These are phyloP conservation scores for Zostera marina DNA, from an alignment of 116 monocot species.

Conservation along the genomic window DNA sequence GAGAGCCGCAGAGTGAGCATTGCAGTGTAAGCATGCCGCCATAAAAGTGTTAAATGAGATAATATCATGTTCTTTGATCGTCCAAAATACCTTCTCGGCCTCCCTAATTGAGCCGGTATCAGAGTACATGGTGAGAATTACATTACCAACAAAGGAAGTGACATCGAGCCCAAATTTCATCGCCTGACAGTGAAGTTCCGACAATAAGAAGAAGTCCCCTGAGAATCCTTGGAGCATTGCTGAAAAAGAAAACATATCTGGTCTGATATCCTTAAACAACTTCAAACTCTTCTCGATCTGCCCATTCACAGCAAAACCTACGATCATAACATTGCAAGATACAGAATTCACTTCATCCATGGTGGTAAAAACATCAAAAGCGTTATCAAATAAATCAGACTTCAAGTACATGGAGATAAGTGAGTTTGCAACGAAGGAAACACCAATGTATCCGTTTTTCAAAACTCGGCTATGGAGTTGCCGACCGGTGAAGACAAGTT, in stretches of 20 bases:
- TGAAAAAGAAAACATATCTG: slow-evolving; percentile 40
- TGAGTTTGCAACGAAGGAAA: slow-evolving; percentile 55
- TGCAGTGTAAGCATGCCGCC: slow-evolving; percentile 24
- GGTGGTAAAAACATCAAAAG: slow-evolving; percentile 23
- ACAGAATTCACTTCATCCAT: slow-evolving; percentile 23
- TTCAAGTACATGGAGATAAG: slow-evolving; percentile 64
- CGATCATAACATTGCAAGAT: slow-evolving; percentile 51
- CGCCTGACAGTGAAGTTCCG: slow-evolving; percentile 32
- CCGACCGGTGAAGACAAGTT: slow-evolving; percentile 13
- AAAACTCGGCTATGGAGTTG: slow-evolving; percentile 46
- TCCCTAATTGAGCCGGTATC: slow-evolving; percentile 14
- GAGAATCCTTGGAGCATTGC: slow-evolving; percentile 22
- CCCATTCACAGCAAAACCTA: slow-evolving; percentile 29
- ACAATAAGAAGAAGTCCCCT: slow-evolving; percentile 23
- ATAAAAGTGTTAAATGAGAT: slow-evolving; percentile 50
- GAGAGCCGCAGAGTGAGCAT: slow-evolving; percentile 30
- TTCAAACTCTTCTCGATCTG: slow-evolving; percentile 26
- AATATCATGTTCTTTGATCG: slow-evolving; percentile 31
- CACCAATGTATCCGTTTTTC: slow-evolving; percentile 18
- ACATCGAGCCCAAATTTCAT: slow-evolving; percentile 40
- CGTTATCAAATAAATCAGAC: slow-evolving; percentile 28
- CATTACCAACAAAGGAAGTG: slow-evolving; percentile 48
- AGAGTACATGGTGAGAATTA: slow-evolving; percentile 43
- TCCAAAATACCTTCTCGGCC: slow-evolving; percentile 25
- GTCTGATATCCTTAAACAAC: slow-evolving; percentile 20